Evolutionary conservation across 108 stramenopile genomes (phyloP).

Genomic region (Craspedostauros australis): DNA sequence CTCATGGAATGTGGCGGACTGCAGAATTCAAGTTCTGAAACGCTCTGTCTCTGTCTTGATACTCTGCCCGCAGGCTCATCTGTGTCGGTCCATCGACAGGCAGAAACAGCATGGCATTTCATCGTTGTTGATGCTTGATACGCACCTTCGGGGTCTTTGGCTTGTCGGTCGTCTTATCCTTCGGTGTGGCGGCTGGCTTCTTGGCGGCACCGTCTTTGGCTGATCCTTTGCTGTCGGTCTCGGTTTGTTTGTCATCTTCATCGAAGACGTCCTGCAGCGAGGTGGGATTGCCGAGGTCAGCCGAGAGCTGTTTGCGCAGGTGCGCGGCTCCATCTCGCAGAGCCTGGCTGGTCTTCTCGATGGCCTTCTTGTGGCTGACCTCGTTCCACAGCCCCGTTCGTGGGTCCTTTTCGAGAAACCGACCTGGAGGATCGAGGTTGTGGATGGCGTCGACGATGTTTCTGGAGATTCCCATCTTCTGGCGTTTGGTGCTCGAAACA

Average conservation of each 20-base stretch:
- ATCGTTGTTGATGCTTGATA: too few species aligned
- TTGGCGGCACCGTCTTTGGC: not conserved
- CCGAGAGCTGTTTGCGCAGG: slow-evolving; percentile 57
- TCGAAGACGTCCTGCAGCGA: slow-evolving; percentile 59
- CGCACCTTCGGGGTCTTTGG: not conserved
- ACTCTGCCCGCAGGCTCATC: too few species aligned
- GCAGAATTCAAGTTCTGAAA: too few species aligned
- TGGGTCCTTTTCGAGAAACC: slow-evolving; percentile 70
- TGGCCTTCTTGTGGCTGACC: slow-evolving; percentile 63
- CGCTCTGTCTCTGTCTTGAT: too few species aligned
- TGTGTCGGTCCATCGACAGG: too few species aligned
- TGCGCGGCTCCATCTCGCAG: slow-evolving; percentile 70
- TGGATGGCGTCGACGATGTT: slow-evolving; percentile 77
- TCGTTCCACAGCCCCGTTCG: slow-evolving; percentile 48
- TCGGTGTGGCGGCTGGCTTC: too few species aligned
- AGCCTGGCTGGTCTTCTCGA: slow-evolving; percentile 73
- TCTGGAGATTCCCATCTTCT: slow-evolving; percentile 75
- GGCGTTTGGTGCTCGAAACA: slow-evolving; percentile 63
- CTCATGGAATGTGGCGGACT: too few species aligned
- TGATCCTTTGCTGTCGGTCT: not conserved
- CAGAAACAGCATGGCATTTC: too few species aligned
- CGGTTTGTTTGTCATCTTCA: slow-evolving; percentile 6
- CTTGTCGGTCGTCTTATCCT: not conserved
- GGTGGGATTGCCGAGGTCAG: slow-evolving; percentile 56
- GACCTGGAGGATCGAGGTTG: slow-evolving; percentile 47